Evolutionary conservation across 148 eudicot genomes (phyloP).

Genomic region (Silene conica): DNA sequence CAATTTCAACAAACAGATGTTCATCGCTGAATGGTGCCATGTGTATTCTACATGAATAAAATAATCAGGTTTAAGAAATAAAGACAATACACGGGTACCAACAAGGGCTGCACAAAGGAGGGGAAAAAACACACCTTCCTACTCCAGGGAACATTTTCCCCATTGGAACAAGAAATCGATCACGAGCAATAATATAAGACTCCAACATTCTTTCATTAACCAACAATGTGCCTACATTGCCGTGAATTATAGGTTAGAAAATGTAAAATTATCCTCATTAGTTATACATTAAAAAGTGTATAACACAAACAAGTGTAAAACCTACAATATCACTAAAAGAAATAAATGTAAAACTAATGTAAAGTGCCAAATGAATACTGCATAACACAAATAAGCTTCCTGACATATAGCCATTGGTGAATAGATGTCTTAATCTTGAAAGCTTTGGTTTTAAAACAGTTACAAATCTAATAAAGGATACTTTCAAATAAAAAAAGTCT

Average conservation of each 20-base stretch:
- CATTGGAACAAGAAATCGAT: conserved; percentile 82
- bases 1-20: conserved; percentile 77
- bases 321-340: background rate
- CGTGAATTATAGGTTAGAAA: background rate
- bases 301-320: background rate
- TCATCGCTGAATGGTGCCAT: conserved; percentile 99
- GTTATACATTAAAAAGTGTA: background rate
- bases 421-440: background rate
- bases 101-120: no score
- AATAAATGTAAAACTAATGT: background rate
- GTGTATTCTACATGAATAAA: conserved; percentile 69
- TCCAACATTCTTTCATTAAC: conserved; percentile 98
- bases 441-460: background rate
- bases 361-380: background rate
- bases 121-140: conserved; percentile 61
- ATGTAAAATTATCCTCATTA: background rate
- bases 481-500: background rate
- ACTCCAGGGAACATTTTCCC: conserved; percentile 97
- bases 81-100: background rate
- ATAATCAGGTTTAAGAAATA: conserved; percentile 13
- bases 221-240: conserved; percentile 72
- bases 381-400: background rate
- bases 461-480: background rate
- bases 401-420: background rate
- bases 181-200: conserved; percentile 93